Base-by-base conservation (phyloP, 2,329 filamentous ascomycete species). In the Clarireedia sp. region DNA sequence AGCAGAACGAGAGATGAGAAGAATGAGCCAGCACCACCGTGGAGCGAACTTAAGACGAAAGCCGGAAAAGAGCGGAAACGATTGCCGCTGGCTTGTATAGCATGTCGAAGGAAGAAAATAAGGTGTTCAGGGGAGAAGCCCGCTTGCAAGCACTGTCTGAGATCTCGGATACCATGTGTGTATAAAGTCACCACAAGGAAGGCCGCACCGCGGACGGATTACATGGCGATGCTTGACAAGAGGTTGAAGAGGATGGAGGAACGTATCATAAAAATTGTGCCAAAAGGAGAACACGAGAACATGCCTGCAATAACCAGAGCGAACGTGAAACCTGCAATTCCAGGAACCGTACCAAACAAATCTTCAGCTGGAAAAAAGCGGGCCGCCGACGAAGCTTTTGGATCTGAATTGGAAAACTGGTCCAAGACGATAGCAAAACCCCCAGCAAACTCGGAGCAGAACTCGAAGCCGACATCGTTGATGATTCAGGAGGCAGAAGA, bases 201-300 rank as follows among this genome's bases (percentile, higher is more conserved):
- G 71, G 90, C 92, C 1, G 90, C 91, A 3, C 94, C 94, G 2
- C 81, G 94, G 51, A 97, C 94, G 17, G 94, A 97, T 71, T 97
- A 97, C 71, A 97, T 97, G 94, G 90, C 91, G 43, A 97, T 97
- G 90, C 75, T 97, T 64, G 94, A 97, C 73, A 96, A 96, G 73
- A 82, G 94, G 52, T 72, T 97, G 62, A 96, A 95, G 75, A 80
- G 92, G 56, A 97, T 97, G 94, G 94, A 99, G 71, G 92, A 97
- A 66, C 86, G 92, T 55, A 94, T 97, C 60, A 95, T 97, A 73
- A 96, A 96, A 70, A 86, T 92, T 57, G 87, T 97, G 26, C 92
- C 94, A 0, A 95, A 92, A 68, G 81, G 89, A 43, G 90, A 95
- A 60, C 80, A 89, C 60, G 75, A 82, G 24, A 77, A 72, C 9